phyloP scores from a whole-genome alignment of 73 alveolate genomes.

The Paramecium caudatum region DNA sequence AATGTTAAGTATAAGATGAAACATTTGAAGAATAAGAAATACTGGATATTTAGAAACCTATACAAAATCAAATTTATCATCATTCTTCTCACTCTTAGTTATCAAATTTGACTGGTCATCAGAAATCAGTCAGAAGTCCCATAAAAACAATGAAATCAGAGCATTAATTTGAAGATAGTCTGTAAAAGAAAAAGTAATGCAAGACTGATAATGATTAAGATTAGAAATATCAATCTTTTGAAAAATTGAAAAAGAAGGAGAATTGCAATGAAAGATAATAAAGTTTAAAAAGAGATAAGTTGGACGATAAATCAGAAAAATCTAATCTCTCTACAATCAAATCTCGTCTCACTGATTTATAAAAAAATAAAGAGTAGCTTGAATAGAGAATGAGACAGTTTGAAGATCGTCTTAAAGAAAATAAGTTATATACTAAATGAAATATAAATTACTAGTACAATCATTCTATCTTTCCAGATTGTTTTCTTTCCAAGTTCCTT shows the following conservation, averaged over 20 bases:
- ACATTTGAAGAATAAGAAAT: not conserved
- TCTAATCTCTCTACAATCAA: constrained; percentile 39
- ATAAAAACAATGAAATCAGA: not conserved
- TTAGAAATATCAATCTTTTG: not conserved
- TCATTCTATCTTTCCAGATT: not conserved
- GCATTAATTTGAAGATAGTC: constrained; percentile 55
- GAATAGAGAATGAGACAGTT: constrained; percentile 51
- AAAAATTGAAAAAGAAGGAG: not conserved
- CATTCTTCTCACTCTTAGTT: constrained; percentile 39
- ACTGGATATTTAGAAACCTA: not conserved
- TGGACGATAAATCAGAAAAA: not conserved
- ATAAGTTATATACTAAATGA: constrained; percentile 45
- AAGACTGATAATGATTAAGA: constrained; percentile 8
- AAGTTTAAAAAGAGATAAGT: constrained; percentile 6
- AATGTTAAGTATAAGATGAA: constrained; percentile 13
- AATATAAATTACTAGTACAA: constrained; percentile 16
- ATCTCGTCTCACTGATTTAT: constrained; percentile 50
- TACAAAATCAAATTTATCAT: not conserved
- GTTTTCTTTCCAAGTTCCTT: constrained; percentile 2
- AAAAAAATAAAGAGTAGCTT: constrained; percentile 27
- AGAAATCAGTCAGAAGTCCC: constrained; percentile 42
- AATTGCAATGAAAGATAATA: not conserved
- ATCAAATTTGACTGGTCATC: not conserved
- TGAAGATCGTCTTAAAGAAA: constrained; percentile 50
- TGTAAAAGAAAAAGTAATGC: constrained; percentile 4